Evolutionary conservation across 441 rosid species (phyloP), one percentile per base, ranked within the genome.

Genomic region (Erodium texanum): DNA sequence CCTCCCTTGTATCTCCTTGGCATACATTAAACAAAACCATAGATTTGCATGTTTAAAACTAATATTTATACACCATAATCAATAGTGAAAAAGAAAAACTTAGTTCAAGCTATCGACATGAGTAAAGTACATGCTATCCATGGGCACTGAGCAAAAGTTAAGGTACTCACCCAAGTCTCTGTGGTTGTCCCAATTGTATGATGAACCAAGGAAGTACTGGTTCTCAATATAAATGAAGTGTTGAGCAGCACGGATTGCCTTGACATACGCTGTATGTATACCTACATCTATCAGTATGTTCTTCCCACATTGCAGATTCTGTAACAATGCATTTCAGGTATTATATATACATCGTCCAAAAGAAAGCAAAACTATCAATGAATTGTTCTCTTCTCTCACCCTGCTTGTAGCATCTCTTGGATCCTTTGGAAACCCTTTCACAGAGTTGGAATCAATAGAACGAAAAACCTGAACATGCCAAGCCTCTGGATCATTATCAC

Each of bases 381-480:
- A 36, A 65, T 62, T n/a, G n/a, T n/a, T n/a, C n/a, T 50, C 24
- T 74, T 66, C 41, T 68, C 79, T 79, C 70, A 94, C 98, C 96
- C 76, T 85, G 73, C 66, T 70, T 65, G 88, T 84, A 63, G 92
- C 97, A 16, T 87, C 87, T 74, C 76, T 84, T 61, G 98, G 90
- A 70, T 92, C 96, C 82, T 92, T 88, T 62, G 98, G 99, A 72
- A 94, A 92, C 73, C 84, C 89, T 78, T 67, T 87, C 67, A 94
- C 97, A 8, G 98, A 94, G 78, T 79, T 86, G 41, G 99, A 94
- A 82, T 94, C 98, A 63, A 94, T 94, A 20, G 98, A 94, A 64
- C 99, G 99, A 65, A 94, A 94, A 65, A 94, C 79, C 96, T 95
- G 99, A 79, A 86, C 88, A 77, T 95, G 98, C 98, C 98, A 95